Conservation (phyloP, 139 green algal genomes). For the Tetradesmus lagerheimii region DNA sequence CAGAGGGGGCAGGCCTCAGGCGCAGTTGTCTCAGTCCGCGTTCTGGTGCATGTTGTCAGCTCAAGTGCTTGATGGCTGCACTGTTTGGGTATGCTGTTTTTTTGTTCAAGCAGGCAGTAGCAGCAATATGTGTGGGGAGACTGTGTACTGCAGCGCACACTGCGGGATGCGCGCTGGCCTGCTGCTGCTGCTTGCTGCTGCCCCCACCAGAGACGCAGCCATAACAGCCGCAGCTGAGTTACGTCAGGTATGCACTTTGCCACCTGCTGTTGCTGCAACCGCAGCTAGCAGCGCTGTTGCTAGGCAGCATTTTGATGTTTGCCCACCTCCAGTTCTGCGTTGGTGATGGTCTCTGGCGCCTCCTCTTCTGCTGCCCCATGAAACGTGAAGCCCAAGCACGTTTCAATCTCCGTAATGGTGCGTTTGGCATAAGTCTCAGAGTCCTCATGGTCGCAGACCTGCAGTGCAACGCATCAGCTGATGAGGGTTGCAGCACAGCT, state of each 20-base stretch:
- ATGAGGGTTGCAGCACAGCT: neutral
- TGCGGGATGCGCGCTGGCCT: neutral
- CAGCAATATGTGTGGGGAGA: neutral
- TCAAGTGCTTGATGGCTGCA: too few species aligned
- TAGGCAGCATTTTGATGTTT: neutral
- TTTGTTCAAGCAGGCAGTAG: too few species aligned
- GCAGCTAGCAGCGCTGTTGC: neutral
- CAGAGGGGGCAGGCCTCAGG: neutral
- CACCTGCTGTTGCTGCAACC: neutral
- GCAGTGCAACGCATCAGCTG: neutral
- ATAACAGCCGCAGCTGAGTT: neutral
- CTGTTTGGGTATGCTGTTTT: too few species aligned
- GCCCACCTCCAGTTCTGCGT: slow-evolving; percentile 39
- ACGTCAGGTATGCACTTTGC: neutral
- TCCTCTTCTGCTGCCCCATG: slow-evolving; percentile 13
- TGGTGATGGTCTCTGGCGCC: slow-evolving; percentile 32
- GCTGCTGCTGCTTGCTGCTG: neutral
- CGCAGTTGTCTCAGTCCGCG: too few species aligned
- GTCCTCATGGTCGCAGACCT: slow-evolving; percentile 40
- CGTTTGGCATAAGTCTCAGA: slow-evolving; percentile 51
- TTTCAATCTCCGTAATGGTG: slow-evolving; percentile 52
- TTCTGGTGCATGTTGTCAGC: too few species aligned
- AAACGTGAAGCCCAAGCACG: slow-evolving; percentile 47
- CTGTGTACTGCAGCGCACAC: neutral
- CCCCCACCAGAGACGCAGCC: neutral